Percentiles rank a stretch among this genome's conserved stretches.
These are phyloP conservation scores for Candolleomyces aberdarensis DNA, from an alignment of 768 basidiomycete genomes.

Conservation along the genomic window DNA sequence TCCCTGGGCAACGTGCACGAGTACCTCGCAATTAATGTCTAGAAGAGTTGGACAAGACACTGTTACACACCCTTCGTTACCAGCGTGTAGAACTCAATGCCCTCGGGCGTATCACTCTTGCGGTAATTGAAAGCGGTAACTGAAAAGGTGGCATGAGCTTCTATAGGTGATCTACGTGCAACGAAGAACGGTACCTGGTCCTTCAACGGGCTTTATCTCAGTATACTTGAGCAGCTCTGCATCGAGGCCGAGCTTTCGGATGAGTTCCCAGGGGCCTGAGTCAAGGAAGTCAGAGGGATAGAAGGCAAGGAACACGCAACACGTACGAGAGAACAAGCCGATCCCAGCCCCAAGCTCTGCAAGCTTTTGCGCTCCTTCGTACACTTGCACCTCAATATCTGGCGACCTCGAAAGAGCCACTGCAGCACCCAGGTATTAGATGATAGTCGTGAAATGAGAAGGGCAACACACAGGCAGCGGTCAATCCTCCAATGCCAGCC, in stretches of 20 bases:
- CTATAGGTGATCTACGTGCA: conserved; percentile 3
- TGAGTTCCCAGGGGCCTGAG: conserved; percentile 47
- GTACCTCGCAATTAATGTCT: conserved; percentile 8
- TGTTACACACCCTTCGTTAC: conserved; percentile 49
- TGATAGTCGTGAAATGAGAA: not conserved
- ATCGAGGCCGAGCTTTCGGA: conserved; percentile 44
- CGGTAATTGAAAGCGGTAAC: conserved; percentile 54
- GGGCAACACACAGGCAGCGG: conserved; percentile 33
- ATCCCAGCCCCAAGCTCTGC: conserved; percentile 63
- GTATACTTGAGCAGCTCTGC: conserved; percentile 38
- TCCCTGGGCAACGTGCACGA: conserved; percentile 31
- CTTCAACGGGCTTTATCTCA: conserved; percentile 36
- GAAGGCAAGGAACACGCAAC: not conserved
- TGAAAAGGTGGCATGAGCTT: conserved; percentile 18
- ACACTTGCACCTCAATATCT: conserved; percentile 55
- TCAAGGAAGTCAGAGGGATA: conserved; percentile 1
- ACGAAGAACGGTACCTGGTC: conserved; percentile 31
- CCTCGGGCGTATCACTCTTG: conserved; percentile 57
- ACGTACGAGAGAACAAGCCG: conserved; percentile 47
- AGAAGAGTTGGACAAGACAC: conserved; percentile 1
- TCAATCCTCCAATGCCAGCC: conserved; percentile 50
- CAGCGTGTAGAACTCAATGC: conserved; percentile 51
- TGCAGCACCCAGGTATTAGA: conserved; percentile 12
- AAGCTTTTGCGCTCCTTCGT: conserved; percentile 48
- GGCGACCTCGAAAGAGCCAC: conserved; percentile 46